A percentile compares a stretch with the other conserved stretches of the same genome.
These are phyloP conservation scores for Carex sylvatica DNA, from an alignment of 202 grass and related monocot species.

Conservation along the genomic window DNA sequence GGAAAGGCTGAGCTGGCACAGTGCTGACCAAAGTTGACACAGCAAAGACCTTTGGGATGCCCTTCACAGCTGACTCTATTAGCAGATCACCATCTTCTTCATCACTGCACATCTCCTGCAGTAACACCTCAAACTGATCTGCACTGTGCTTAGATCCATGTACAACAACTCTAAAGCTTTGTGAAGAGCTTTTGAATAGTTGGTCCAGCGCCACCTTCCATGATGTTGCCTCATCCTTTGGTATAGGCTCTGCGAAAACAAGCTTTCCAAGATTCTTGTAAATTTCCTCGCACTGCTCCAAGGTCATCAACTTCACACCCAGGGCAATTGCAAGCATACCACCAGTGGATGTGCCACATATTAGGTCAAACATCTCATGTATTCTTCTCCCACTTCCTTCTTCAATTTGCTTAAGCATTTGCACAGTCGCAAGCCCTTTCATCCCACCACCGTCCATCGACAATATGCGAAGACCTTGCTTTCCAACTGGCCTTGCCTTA, in stretches of 20 bases:
- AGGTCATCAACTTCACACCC: constrained; percentile 88
- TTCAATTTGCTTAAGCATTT: constrained; percentile 98
- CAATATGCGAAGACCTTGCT: constrained; percentile 86
- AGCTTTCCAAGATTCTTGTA: constrained; percentile 98
- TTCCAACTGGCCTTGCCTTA: constrained; percentile 76
- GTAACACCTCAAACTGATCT: constrained; percentile 92
- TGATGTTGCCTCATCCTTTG: constrained; percentile 86
- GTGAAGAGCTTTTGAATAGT: constrained; percentile 97
- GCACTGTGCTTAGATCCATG: constrained; percentile 99
- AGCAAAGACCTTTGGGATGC: constrained; percentile 93
- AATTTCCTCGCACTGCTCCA: constrained; percentile 98
- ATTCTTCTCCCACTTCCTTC: constrained; percentile 89
- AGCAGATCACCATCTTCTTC: constrained; percentile 95
- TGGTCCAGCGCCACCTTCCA: constrained; percentile 97
- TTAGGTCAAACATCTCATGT: constrained; percentile 99
- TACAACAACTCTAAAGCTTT: constrained; percentile 98
- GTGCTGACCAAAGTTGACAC: constrained; percentile 94
- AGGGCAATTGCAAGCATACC: constrained; percentile 98
- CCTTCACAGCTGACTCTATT: constrained; percentile 96
- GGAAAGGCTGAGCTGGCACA: constrained; percentile 91
- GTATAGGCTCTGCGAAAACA: constrained; percentile 91
- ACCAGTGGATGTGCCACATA: constrained; percentile 98
- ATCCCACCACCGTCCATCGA: constrained; percentile 99
- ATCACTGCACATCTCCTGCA: constrained; percentile 90
- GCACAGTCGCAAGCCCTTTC: constrained; percentile 97